Evolutionary conservation across 805 yeast genomes (phyloP).

Genomic region (Zygosaccharomyces bisporus): DNA sequence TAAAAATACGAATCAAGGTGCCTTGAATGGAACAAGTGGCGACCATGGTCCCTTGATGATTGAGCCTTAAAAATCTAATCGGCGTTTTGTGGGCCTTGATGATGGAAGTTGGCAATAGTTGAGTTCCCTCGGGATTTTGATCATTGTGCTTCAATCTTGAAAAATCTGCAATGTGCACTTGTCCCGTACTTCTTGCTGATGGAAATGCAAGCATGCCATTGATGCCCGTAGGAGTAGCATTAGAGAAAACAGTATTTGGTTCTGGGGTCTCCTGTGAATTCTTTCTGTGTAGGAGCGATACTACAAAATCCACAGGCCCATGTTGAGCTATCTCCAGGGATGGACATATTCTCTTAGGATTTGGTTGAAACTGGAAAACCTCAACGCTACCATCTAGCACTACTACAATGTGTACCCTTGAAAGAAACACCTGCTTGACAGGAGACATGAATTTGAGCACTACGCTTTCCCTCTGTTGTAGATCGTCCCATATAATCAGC

Average conservation of each 20-base stretch:
- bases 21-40: conserved; percentile 93
- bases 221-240: conserved; percentile 7
- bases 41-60: conserved; percentile 69
- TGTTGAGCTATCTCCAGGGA: conserved; percentile 22
- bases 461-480: conserved; percentile 68
- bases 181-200: conserved; percentile 28
- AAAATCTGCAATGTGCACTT: conserved; percentile 30
- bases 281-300: conserved; percentile 15
- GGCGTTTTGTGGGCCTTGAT: conserved; percentile 84
- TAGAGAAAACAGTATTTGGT: background rate
- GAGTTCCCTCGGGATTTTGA: conserved; percentile 17
- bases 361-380: conserved; percentile 76
- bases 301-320: conserved; percentile 27
- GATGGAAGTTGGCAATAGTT: conserved; percentile 38
- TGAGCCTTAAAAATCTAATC: conserved; percentile 62
- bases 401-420: conserved; percentile 72
- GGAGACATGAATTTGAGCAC: conserved; percentile 73
- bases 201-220: conserved; percentile 27
- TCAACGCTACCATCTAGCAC: conserved; percentile 63
- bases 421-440: conserved; percentile 66
- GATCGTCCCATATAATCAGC: conserved; percentile 88
- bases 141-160: conserved; percentile 21
- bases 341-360: conserved; percentile 55
- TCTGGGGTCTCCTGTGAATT: conserved; percentile 11
- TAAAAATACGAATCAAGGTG: conserved; percentile 79